Base-by-base conservation (phyloP, 164 flowering plant species). In the Kalanchoe fedtschenkoi region DNA sequence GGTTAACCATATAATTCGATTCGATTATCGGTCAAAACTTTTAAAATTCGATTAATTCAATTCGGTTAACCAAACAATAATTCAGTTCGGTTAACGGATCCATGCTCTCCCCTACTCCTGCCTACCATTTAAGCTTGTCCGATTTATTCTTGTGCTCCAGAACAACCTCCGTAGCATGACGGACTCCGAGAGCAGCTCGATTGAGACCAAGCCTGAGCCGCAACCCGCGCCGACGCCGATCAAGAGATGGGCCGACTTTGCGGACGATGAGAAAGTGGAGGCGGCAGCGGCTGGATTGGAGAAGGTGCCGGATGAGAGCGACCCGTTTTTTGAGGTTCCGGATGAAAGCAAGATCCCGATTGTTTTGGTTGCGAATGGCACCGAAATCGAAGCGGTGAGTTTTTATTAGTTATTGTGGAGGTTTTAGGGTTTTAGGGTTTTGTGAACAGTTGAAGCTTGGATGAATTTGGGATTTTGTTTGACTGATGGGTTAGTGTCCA, bases 321-420 rank as follows among this genome's bases (percentile, higher is more conserved):
- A 16, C 0, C 55, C 69, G 51, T 24, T 76, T 4, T 72, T 83
- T 47, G 77, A 70, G 11, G 79, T 71, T 22, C 51, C 33, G 15
- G 74, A 71, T 17, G 57, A 38, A 22, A 44, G 51, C 21, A n/a
- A 19, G 7, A 44, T n/a, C n/a, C n/a, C n/a, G n/a, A n/a, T n/a
- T n/a, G n/a, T n/a, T n/a, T n/a, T n/a, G n/a, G n/a, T n/a, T n/a
- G n/a, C n/a, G n/a, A n/a, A 51, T 11, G 56, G 26, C 5, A 24
- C 56, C 5, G 26, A 51, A 24, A 51, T 51, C 17, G 3, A 51
- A 26, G 56, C 56, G 1, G 56, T 51, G 26, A 51, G 56, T 51
- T 4, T 10, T 51, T 0, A 26, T 51, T 51, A 24, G 56, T 26
- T 51, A 26, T n/a, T n/a, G n/a, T n/a, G n/a, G 56, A 51, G 16